phyloP scores from a whole-genome alignment of 1,139 yeast species.

The Pichia sp. region DNA sequence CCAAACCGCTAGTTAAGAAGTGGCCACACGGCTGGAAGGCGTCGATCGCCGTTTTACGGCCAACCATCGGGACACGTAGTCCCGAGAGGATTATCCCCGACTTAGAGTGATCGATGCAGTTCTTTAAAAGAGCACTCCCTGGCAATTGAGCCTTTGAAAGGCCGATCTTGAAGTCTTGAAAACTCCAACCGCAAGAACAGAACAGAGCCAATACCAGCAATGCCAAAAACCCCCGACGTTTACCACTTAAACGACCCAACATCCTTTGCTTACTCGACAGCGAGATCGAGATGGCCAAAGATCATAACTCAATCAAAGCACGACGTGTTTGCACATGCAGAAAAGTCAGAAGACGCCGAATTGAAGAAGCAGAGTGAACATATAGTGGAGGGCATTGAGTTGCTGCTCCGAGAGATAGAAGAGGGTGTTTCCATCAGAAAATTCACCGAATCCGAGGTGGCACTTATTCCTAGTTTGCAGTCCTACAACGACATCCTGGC shows the following conservation, averaged over 20 bases:
- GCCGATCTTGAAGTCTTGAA: background rate
- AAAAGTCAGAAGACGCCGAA: conserved; percentile 5
- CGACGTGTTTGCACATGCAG: conserved; percentile 44
- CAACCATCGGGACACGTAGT: no score
- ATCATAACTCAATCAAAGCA: conserved; percentile 60
- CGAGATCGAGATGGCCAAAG: conserved; percentile 81
- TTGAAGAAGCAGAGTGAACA: conserved; percentile 23
- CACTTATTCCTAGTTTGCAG: conserved; percentile 41
- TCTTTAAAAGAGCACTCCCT: no score
- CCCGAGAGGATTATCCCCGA: no score
- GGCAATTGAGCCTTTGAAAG: background rate
- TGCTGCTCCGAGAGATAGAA: conserved; percentile 40
- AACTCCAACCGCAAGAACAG: background rate
- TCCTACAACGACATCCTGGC: conserved; percentile 45
- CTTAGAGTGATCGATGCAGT: no score
- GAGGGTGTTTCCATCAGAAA: conserved; percentile 39
- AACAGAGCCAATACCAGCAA: background rate
- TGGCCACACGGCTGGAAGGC: no score
- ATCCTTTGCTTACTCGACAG: conserved; percentile 81
- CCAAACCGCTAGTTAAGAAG: no score
- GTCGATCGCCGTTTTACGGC: no score
- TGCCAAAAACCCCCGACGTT: conserved; percentile 20
- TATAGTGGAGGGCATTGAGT: conserved; percentile 18
- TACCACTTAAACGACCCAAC: conserved; percentile 61
- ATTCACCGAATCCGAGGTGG: conserved; percentile 35